Evolutionary conservation across 225 moss, liverwort and hornwort genomes (phyloP).

Genomic region (Thuidium tamariscinum): DNA sequence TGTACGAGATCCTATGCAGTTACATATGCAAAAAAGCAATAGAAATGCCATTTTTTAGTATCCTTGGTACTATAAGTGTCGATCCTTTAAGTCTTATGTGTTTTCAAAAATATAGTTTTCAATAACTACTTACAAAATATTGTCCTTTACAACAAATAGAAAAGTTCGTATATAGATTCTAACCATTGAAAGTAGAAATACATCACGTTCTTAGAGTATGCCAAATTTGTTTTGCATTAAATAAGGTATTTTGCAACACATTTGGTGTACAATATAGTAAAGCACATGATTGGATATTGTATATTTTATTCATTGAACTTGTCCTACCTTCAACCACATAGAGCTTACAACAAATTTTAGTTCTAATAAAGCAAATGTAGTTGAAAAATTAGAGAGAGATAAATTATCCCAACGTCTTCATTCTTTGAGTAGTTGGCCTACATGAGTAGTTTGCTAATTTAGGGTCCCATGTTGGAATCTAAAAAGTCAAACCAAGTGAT

Average conservation of each 20-base stretch:
- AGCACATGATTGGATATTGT: background rate
- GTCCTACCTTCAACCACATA: fast-evolving
- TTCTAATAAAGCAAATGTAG: too few relatives aligned
- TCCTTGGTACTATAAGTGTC: too few relatives aligned
- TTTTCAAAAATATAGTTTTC: background rate
- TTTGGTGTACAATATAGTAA: background rate
- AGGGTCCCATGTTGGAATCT: fast-evolving
- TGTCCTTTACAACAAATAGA: background rate
- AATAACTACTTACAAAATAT: background rate
- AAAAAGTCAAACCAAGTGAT: fast-evolving
- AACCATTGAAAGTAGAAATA: background rate
- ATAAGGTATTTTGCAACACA: background rate
- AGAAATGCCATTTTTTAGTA: background rate
- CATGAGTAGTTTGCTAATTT: background rate
- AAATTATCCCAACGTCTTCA: fast-evolving
- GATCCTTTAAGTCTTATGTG: background rate
- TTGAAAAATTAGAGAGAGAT: background rate
- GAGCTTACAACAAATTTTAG: background rate
- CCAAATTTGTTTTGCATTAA: background rate
- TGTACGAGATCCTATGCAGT: fast-evolving
- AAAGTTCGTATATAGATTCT: background rate
- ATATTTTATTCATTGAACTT: fast-evolving
- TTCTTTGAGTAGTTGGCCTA: background rate
- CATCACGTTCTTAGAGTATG: background rate
- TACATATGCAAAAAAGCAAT: background rate